Percentiles rank a stretch among this genome's conserved stretches.
These are phyloP conservation scores for Aegilops sharonensis DNA, from an alignment of 176 grass and related monocot species.

Conservation along the genomic window DNA sequence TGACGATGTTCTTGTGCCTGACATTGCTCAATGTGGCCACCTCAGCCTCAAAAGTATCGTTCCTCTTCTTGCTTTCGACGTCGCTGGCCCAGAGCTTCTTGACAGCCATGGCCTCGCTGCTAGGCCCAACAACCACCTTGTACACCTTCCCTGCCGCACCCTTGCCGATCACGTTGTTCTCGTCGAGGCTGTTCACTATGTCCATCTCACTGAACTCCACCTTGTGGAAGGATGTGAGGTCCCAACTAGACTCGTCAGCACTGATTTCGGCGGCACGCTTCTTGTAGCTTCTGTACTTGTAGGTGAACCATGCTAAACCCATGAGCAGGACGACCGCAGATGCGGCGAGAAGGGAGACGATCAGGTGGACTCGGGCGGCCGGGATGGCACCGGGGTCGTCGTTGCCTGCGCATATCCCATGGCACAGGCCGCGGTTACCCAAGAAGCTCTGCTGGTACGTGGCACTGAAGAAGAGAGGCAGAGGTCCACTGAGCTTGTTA, in stretches of 20 bases:
- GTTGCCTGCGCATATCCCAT: constrained; percentile 10
- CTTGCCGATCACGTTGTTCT: constrained; percentile 54
- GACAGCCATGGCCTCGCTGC: constrained; percentile 47
- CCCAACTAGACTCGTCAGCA: constrained; percentile 35
- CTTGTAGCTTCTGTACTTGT: constrained; percentile 35
- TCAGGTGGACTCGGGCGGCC: neutral
- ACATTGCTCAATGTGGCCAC: constrained; percentile 61
- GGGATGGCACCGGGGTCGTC: neutral
- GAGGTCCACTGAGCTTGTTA: constrained; percentile 60
- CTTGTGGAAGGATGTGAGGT: constrained; percentile 64
- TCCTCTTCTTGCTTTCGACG: neutral
- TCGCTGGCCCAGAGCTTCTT: constrained; percentile 52
- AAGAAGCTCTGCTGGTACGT: constrained; percentile 58
- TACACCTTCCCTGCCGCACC: constrained; percentile 64
- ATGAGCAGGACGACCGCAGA: constrained; percentile 17
- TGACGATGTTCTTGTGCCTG: constrained; percentile 88
- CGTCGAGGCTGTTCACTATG: constrained; percentile 49
- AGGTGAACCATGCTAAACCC: constrained; percentile 32
- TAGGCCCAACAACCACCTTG: constrained; percentile 43
- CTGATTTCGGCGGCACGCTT: neutral
- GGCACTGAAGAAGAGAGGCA: constrained; percentile 37
- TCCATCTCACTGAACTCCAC: constrained; percentile 55
- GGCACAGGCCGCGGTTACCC: constrained; percentile 72
- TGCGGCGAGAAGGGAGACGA: neutral
- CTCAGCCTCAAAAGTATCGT: constrained; percentile 53